A percentile compares a stretch with the other conserved stretches of the same genome.
Conservation (phyloP, 148 eudicot genomes). For the Rhododendron vialii region DNA sequence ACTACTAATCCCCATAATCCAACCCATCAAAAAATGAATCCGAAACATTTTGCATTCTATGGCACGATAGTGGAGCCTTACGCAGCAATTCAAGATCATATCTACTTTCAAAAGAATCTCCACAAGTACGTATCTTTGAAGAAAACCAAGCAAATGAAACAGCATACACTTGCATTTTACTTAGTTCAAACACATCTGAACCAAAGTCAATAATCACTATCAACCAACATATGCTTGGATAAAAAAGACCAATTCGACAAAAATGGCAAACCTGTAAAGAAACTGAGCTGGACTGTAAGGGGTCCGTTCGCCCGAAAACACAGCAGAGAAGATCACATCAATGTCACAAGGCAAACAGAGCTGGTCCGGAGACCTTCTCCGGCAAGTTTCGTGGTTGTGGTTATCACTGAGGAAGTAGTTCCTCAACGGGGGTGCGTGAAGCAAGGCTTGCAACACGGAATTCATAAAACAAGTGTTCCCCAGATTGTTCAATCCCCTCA, state of each 20-base stretch:
- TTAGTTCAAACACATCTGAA: neutral
- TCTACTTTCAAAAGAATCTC: neutral
- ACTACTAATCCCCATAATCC: neutral
- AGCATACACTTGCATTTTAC: conserved; percentile 15
- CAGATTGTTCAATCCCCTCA: conserved; percentile 62
- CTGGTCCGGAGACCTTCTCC: conserved; percentile 31
- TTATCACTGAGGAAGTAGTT: conserved; percentile 58
- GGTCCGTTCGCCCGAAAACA: conserved; percentile 50
- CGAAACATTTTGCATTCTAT: neutral
- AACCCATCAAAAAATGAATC: neutral
- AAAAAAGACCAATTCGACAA: neutral
- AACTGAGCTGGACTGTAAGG: conserved; percentile 71
- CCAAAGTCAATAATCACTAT: neutral
- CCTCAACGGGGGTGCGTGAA: conserved; percentile 64
- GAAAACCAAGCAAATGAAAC: neutral
- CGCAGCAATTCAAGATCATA: neutral
- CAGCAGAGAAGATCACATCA: conserved; percentile 56
- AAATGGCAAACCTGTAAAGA: conserved; percentile 38
- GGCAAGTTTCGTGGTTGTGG: conserved; percentile 46
- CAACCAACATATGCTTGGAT: neutral
- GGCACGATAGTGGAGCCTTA: neutral
- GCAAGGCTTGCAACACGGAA: conserved; percentile 62
- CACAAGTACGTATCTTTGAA: neutral
- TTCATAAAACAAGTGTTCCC: conserved; percentile 79
- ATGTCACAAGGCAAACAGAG: conserved; percentile 66